phyloP scores from a whole-genome alignment of 2,329 filamentous ascomycete species.

The Ascochyta fabae region DNA sequence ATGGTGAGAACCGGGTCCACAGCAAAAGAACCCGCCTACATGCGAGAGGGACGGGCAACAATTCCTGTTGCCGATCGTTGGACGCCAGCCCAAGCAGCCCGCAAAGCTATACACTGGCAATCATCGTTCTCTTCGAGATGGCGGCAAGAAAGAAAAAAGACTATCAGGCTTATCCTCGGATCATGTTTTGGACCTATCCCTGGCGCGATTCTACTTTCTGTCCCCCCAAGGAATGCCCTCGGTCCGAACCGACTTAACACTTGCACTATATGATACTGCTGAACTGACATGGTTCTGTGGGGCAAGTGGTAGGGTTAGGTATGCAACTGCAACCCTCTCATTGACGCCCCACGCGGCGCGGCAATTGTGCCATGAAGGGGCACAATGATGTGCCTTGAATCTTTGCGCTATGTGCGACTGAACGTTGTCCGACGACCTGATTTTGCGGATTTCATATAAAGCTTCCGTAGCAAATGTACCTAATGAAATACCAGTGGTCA shows the following conservation, averaged over 20 bases:
- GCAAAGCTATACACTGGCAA: no score
- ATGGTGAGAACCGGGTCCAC: neutral
- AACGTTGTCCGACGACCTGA: neutral
- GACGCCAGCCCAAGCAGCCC: no score
- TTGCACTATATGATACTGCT: neutral
- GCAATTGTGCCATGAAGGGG: constrained; percentile 17
- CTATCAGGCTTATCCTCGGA: neutral
- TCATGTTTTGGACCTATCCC: neutral
- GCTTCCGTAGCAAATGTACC: neutral
- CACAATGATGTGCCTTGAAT: constrained; percentile 5
- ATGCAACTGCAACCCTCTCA: neutral
- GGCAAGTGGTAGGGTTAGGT: constrained; percentile 2
- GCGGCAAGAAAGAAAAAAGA: no score
- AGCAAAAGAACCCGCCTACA: neutral
- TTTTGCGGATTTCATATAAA: neutral
- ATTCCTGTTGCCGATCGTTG: no score
- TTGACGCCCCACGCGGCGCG: constrained; percentile 3
- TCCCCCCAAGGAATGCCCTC: neutral
- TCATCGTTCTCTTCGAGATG: no score
- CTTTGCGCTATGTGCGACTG: neutral
- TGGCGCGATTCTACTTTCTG: neutral
- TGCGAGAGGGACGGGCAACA: no score
- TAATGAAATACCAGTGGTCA: neutral
- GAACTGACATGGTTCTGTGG: neutral
- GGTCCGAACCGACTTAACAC: constrained; percentile 6